A percentile compares a stretch with the other conserved stretches of the same genome.
These are phyloP conservation scores for Vitis rotundifolia DNA, from an alignment of 164 flowering plant genomes.

Conservation along the genomic window DNA sequence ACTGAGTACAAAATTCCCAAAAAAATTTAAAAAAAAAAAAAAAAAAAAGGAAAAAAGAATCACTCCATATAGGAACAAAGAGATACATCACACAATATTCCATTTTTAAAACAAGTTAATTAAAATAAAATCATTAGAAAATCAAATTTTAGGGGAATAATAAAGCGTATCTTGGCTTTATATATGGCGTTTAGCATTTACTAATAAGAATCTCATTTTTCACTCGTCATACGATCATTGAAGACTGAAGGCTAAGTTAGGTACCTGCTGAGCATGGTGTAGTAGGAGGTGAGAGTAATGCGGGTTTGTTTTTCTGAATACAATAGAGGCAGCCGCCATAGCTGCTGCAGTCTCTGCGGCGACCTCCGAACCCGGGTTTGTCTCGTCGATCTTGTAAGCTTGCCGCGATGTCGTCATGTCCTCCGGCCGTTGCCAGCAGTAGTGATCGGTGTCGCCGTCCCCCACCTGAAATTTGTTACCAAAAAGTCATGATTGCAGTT, in stretches of 20 bases:
- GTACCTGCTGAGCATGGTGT: slow-evolving; percentile 64
- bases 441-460: slow-evolving; percentile 68
- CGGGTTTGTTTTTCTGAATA: slow-evolving; percentile 54
- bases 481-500: too few relatives aligned
- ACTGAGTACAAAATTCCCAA: slow-evolving; percentile 32
- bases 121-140: too few relatives aligned
- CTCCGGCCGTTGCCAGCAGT: slow-evolving; percentile 76
- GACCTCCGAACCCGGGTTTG: slow-evolving; percentile 63
- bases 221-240: background rate
- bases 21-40: too few relatives aligned
- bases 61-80: too few relatives aligned
- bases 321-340: slow-evolving; percentile 70
- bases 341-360: slow-evolving; percentile 78
- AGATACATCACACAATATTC: too few relatives aligned
- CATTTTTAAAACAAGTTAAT: too few relatives aligned
- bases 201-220: too few relatives aligned
- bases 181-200: too few relatives aligned
- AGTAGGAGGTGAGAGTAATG: slow-evolving; percentile 59
- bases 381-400: slow-evolving; percentile 58
- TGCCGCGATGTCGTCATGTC: slow-evolving; percentile 69
- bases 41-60: background rate
- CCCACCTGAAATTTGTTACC: slow-evolving; percentile 37
- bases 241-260: background rate
- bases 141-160: too few relatives aligned
- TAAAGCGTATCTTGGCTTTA: too few relatives aligned